phyloP scores from a whole-genome alignment of 345 rosid genomes.

The Arabis hirsuta region DNA sequence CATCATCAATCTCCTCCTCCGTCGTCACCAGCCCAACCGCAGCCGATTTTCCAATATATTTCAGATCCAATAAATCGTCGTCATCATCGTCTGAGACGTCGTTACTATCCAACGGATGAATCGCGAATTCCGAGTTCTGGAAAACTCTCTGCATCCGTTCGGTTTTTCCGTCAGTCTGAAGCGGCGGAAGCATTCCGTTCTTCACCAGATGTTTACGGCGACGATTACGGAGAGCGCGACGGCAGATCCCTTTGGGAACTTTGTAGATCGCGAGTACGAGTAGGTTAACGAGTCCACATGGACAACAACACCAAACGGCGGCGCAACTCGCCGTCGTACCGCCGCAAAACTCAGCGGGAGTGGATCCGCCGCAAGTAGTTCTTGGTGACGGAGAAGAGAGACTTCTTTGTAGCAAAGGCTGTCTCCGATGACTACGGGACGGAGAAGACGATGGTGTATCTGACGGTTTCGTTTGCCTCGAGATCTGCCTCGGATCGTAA shows the following conservation, averaged over 20 bases:
- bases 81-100: slow-evolving; percentile 37
- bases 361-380: slow-evolving; percentile 38
- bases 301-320: slow-evolving; percentile 79
- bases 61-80: slow-evolving; percentile 25
- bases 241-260: slow-evolving; percentile 63
- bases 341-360: slow-evolving; percentile 50
- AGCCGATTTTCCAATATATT: slow-evolving; percentile 31
- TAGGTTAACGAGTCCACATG: slow-evolving; percentile 58
- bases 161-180: slow-evolving; percentile 12
- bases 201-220: slow-evolving; percentile 47
- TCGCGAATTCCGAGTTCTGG: slow-evolving; percentile 45
- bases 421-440: slow-evolving; percentile 42
- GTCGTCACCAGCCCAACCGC: slow-evolving; percentile 33
- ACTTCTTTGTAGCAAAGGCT: slow-evolving; percentile 40
- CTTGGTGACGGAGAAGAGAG: slow-evolving; percentile 24
- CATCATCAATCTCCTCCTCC: slow-evolving; percentile 42
- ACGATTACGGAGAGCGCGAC: slow-evolving; percentile 48
- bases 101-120: slow-evolving; percentile 43
- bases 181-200: slow-evolving; percentile 45
- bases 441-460: slow-evolving; percentile 44
- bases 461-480: slow-evolving; percentile 32
- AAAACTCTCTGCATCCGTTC: slow-evolving; percentile 38
- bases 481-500: slow-evolving; percentile 39
- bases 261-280: slow-evolving; percentile 60
- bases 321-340: slow-evolving; percentile 77